phyloP scores from a whole-genome alignment of 1,139 yeast genomes.

The Nadsonia starkeyi-henricii region DNA sequence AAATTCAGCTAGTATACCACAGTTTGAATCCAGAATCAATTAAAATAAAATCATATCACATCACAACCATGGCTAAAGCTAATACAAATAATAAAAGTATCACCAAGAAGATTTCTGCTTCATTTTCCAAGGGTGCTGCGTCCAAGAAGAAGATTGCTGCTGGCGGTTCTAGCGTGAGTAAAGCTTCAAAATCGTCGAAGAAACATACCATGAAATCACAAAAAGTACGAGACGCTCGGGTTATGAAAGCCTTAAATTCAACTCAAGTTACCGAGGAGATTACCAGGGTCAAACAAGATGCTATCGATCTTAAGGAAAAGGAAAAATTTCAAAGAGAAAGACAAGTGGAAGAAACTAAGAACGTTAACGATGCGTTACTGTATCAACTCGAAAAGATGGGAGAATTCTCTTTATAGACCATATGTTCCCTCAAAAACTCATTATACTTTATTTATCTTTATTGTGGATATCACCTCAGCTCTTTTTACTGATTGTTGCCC shows the following conservation, averaged over 20 bases:
- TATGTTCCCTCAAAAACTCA: not conserved
- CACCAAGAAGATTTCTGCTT: not conserved
- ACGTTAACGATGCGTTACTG: not conserved
- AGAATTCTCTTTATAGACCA: not conserved
- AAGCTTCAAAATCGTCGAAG: not conserved
- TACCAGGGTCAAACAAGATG: not conserved
- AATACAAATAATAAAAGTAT: not conserved
- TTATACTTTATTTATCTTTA: no score
- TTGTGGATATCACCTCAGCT: no score
- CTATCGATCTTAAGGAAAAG: not conserved
- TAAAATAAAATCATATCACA: not conserved
- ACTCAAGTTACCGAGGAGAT: not conserved
- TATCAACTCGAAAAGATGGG: not conserved
- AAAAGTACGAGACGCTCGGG: not conserved
- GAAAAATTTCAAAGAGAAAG: not conserved
- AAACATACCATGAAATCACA: not conserved
- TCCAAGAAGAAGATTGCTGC: not conserved
- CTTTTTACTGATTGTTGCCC: no score
- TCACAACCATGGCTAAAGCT: not conserved
- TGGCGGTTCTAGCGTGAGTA: not conserved
- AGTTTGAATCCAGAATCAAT: not conserved
- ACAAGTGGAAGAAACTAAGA: not conserved
- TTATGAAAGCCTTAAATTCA: not conserved
- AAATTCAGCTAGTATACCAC: not conserved
- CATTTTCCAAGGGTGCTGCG: not conserved